Evolutionary conservation across 148 eudicot genomes (phyloP).

Genomic region (Beta vulgaris): DNA sequence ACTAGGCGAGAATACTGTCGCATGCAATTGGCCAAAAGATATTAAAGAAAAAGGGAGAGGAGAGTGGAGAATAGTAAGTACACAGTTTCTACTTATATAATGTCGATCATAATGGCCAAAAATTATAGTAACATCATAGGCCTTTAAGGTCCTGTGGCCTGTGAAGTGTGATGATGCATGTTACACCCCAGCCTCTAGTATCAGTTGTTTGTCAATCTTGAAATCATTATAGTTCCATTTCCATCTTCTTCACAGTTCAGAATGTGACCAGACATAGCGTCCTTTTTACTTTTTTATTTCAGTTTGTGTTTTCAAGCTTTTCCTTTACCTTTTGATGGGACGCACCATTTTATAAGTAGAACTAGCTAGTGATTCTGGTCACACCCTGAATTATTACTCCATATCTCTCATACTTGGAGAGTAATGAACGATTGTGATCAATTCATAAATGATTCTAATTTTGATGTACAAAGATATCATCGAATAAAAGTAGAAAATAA

Average conservation of each 20-base stretch:
- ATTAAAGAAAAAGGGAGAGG: too few relatives aligned
- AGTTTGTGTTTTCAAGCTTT: neutral
- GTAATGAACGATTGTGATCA: too few relatives aligned
- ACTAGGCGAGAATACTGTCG: too few relatives aligned
- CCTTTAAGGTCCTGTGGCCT: neutral
- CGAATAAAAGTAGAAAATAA: too few relatives aligned
- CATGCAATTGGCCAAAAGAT: neutral
- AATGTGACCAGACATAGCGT: neutral
- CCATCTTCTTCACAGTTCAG: conserved; percentile 4
- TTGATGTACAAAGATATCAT: too few relatives aligned
- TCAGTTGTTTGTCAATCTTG: neutral
- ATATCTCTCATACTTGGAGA: too few relatives aligned
- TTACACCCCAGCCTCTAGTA: neutral
- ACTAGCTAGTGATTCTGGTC: too few relatives aligned
- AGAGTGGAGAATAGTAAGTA: too few relatives aligned
- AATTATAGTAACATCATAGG: neutral
- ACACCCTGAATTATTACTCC: too few relatives aligned
- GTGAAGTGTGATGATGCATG: neutral
- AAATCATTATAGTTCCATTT: neutral
- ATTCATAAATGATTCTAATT: too few relatives aligned
- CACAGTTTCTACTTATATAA: too few relatives aligned
- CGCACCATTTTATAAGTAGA: too few relatives aligned
- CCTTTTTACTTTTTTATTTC: neutral
- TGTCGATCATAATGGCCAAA: neutral
- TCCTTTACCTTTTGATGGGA: neutral